Evolutionary conservation across 2,329 filamentous ascomycete genomes (phyloP), one percentile per base, ranked within the genome.

Genomic region (Xylariaceae sp.): DNA sequence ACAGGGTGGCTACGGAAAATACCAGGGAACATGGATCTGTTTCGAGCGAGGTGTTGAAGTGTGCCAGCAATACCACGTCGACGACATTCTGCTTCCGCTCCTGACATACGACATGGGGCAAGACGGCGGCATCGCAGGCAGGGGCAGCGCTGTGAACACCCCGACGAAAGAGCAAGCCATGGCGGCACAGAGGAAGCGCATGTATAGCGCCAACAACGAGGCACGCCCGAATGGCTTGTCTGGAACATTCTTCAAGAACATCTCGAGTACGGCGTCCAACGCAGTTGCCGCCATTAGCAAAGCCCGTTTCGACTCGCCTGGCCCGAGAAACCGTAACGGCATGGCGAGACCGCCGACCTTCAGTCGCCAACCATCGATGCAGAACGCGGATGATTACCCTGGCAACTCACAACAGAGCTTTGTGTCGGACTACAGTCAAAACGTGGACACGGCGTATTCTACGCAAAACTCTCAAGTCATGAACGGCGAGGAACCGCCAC

Each of bases 161-260:
- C 92, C 92, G 0, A 98, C 92, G 26, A 98, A 98, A 64, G 92
- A 97, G 64, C 92, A 97, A 64, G 92, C 92, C 44, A 95, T 97
- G 89, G 92, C 92, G 9, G 90, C 90, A 4, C 84, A 88, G 64
- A 73, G 92, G 51, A 97, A 98, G 63, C 79, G 90, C 50, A 79
- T 96, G 64, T 97, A 96, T 65, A 94, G 84, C 50, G 74, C 78
- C 33, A 77, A 74, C 31, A 70, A 78, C 37, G 87, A 94, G 41
- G 78, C 73, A 34, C 76, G 88, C 34, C 67, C 73, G 9, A 79
- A 78, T 53, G 79, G 76, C 55, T 52, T 80, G 13, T 81, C 85
- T 32, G 89, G 88, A 13, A 96, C 92, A 1, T 96, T 96, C 60
- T 97, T 98, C 69, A 89, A 89, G 59, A 96, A 94, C 57, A 97